A percentile compares a stretch with the other conserved stretches of the same genome.
phyloP scores from a whole-genome alignment of 345 rosid species.

The Raphanus raphanistrum region DNA sequence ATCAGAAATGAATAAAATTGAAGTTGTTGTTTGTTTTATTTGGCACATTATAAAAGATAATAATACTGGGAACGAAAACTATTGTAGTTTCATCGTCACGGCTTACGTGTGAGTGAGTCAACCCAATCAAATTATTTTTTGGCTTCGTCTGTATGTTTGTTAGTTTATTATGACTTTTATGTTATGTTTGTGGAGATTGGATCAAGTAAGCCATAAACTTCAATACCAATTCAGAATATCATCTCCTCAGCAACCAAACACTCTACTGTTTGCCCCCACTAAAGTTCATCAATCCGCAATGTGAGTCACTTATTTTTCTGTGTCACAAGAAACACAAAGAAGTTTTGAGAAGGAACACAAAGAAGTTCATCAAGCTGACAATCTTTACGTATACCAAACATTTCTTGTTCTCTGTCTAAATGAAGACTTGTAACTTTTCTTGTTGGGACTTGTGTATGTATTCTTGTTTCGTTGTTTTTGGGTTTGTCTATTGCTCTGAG shows the following conservation, averaged over 20 bases:
- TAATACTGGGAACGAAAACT: neutral
- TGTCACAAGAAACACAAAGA: neutral
- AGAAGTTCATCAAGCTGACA: no score
- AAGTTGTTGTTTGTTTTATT: neutral
- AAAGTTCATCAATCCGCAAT: neutral
- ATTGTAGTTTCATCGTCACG: slow-evolving; percentile 32
- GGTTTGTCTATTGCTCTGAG: no score
- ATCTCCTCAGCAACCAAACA: neutral
- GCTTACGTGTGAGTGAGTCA: slow-evolving; percentile 35
- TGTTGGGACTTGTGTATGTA: no score
- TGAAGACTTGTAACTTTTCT: no score
- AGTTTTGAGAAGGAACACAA: neutral
- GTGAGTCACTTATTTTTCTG: neutral
- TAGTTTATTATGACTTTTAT: neutral
- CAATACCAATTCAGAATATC: neutral
- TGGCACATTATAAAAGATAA: neutral
- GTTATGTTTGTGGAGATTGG: neutral
- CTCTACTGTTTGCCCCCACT: neutral
- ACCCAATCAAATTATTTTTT: neutral
- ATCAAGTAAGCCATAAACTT: neutral
- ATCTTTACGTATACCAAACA: no score
- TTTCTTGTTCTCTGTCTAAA: no score
- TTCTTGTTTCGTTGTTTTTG: no score
- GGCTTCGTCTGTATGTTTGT: slow-evolving; percentile 17
- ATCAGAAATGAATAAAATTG: neutral